Base-by-base conservation (phyloP, 805 yeast genomes). In the Suhomyces faveliae region DNA sequence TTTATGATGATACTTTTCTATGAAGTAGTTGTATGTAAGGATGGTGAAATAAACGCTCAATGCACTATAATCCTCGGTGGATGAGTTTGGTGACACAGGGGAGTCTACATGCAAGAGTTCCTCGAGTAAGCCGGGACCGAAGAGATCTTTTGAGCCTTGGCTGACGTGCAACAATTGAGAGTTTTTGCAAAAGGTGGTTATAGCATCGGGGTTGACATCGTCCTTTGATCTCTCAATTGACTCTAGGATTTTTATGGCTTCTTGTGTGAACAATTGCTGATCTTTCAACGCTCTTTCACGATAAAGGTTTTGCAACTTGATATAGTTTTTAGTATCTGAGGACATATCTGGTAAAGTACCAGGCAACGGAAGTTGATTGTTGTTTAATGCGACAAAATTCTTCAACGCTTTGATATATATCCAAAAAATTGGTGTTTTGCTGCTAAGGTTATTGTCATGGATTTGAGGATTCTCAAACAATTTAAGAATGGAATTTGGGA, bases 271-370 rank as follows among this genome's bases (percentile, higher is more conserved):
- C 8, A 43, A 24, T 19, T 59, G 54, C 40, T 68, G 61, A 61
- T 90, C 96, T 1, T 49, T 41, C 8, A 55, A 48, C 1, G 87
- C 83, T 57, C 84, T 85, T 1, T 61, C 66, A 13, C 74, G 62
- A 59, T 88, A 92, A 3, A 89, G 55, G 0, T 58, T 58, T 60
- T 83, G 86, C 30, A 92, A 64, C 7, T 58, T 62, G 2, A 85
- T 71, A 61, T 87, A 92, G 47, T 71, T 71, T 7, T 66, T 63
- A 0, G 96, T 84, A 51, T 83, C 81, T 0, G 96, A 80, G 17
- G 87, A 85, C 97, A 92, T 92, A 62, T 91, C 98, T 0, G 96
- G 96, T 5, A 91, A 60, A 0, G 70, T 76, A 0, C 96, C 96
- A 2, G 84, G 74, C 1, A 89, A 64, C 0, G 96, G 96, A n/a